Evolutionary conservation across 495 filamentous ascomycete genomes (phyloP).

Genomic region (Xylona heveae): DNA sequence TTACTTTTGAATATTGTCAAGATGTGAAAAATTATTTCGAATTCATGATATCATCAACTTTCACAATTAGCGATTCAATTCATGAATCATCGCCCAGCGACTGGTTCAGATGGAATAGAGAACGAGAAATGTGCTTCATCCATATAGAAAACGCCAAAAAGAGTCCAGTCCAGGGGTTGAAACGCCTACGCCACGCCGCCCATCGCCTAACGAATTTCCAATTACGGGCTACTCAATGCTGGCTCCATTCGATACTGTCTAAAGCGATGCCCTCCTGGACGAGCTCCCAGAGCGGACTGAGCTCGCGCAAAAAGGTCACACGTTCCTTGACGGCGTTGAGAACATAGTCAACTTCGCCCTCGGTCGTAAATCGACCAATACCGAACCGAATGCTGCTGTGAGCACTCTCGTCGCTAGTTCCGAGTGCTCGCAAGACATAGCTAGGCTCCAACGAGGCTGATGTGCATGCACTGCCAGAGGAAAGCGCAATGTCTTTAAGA

Average conservation of each 20-base stretch:
- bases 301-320: constrained; percentile 78
- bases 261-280: constrained; percentile 93
- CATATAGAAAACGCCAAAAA: too few species aligned
- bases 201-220: too few species aligned
- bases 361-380: constrained; percentile 91
- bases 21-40: too few species aligned
- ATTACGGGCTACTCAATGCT: constrained; percentile 63
- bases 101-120: too few species aligned
- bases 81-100: too few species aligned
- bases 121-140: too few species aligned
- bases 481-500: constrained; percentile 90
- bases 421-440: constrained; percentile 84
- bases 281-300: constrained; percentile 93
- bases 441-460: constrained; percentile 90
- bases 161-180: too few species aligned
- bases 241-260: constrained; percentile 94
- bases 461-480: constrained; percentile 91
- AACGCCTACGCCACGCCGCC: too few species aligned
- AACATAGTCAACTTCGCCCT: constrained; percentile 91
- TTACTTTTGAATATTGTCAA: too few species aligned
- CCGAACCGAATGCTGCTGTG: constrained; percentile 96
- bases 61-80: too few species aligned
- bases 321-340: constrained; percentile 80
- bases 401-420: constrained; percentile 89
- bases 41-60: too few species aligned